These are phyloP conservation scores for Trichoderma lentiforme DNA, from an alignment of 2,329 filamentous ascomycete species.

Conservation along the genomic window DNA sequence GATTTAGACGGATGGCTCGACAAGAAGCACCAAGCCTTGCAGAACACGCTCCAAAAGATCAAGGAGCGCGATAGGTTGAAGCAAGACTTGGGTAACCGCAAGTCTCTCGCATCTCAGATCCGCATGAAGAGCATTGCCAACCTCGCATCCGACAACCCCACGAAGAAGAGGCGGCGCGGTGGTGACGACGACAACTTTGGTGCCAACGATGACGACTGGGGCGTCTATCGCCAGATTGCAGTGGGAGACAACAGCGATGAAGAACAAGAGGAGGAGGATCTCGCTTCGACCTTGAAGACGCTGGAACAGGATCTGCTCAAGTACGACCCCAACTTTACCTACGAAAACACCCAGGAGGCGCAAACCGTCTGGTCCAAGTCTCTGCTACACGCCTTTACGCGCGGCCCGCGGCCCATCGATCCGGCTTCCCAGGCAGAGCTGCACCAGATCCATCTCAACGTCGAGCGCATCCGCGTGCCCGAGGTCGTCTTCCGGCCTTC, in stretches of 20 bases:
- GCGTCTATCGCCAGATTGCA: constrained; percentile 89
- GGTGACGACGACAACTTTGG: constrained; percentile 96
- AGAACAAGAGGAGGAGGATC: constrained; percentile 88
- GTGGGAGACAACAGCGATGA: constrained; percentile 80
- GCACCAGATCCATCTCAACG: constrained; percentile 90
- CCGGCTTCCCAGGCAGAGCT: constrained; percentile 72
- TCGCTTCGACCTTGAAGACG: constrained; percentile 66
- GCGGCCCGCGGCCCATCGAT: constrained; percentile 84
- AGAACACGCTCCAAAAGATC: constrained; percentile 72
- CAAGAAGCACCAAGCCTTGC: constrained; percentile 72
- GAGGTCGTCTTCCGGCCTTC: constrained; percentile 91
- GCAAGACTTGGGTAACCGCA: constrained; percentile 91
- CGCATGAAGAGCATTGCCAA: constrained; percentile 98
- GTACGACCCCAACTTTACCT: constrained; percentile 84
- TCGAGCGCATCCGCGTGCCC: constrained; percentile 90
- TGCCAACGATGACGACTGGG: constrained; percentile 97
- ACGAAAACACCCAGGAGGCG: constrained; percentile 87
- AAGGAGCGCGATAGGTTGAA: constrained; percentile 92
- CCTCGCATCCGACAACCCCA: constrained; percentile 82
- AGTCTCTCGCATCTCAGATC: constrained; percentile 92
- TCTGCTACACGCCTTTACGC: constrained; percentile 82
- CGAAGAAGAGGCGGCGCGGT: constrained; percentile 78
- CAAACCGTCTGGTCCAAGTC: constrained; percentile 95
- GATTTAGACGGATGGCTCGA: constrained; percentile 84
- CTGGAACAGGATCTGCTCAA: constrained; percentile 82